phyloP scores from a whole-genome alignment of 2,329 filamentous ascomycete species.

The Colletotrichum eleusines region DNA sequence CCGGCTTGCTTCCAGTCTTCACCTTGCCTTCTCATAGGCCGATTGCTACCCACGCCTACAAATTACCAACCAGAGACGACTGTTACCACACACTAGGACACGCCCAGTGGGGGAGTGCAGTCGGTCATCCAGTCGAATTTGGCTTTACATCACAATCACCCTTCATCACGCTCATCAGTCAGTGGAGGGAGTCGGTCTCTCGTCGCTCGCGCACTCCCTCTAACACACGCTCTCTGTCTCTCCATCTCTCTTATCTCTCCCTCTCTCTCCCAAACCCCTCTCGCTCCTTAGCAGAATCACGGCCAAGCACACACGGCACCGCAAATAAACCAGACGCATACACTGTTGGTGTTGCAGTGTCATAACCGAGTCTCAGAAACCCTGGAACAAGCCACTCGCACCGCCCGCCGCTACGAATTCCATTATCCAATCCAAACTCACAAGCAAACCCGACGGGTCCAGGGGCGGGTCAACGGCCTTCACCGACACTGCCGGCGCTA shows the following conservation, averaged over 20 bases:
- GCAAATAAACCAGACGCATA: background rate
- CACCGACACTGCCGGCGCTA: constrained; percentile 40
- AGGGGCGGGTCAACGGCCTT: constrained; percentile 40
- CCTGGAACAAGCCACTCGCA: constrained; percentile 28
- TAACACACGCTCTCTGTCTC: too few species aligned
- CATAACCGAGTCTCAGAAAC: constrained; percentile 19
- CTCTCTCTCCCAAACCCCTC: background rate
- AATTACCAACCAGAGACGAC: constrained; percentile 31
- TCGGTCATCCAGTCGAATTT: constrained; percentile 14
- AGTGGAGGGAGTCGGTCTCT: constrained; percentile 3
- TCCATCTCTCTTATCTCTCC: too few species aligned
- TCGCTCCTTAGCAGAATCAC: constrained; percentile 11
- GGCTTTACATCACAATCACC: constrained; percentile 26
- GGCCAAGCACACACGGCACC: background rate
- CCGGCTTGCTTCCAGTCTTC: constrained; percentile 12
- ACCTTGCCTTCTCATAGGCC: constrained; percentile 34
- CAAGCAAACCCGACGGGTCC: constrained; percentile 28
- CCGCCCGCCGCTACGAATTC: constrained; percentile 22
- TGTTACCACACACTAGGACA: constrained; percentile 29
- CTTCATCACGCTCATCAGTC: constrained; percentile 12
- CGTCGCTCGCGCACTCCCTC: background rate
- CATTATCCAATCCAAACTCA: constrained; percentile 35
- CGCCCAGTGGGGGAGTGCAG: background rate
- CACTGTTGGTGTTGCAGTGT: constrained; percentile 25
- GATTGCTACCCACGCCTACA: constrained; percentile 26